phyloP scores from a whole-genome alignment of 805 yeast genomes.

The Candida patagonica region DNA sequence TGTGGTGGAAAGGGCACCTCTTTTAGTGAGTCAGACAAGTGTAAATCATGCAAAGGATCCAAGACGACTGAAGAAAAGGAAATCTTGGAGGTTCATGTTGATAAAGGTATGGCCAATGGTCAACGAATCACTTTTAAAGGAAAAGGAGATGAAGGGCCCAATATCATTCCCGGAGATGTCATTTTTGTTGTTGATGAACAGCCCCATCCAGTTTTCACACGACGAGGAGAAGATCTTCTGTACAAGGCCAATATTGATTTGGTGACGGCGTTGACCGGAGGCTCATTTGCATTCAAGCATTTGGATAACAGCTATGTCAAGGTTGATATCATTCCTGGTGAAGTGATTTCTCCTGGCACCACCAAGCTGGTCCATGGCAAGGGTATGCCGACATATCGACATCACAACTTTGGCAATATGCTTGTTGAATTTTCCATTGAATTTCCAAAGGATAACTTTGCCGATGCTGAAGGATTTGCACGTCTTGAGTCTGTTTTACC shows the following conservation, averaged over 20 bases:
- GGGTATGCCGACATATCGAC: constrained; percentile 95
- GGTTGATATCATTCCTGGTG: constrained; percentile 79
- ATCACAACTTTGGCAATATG: constrained; percentile 82
- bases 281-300: constrained; percentile 79
- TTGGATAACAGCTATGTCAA: constrained; percentile 87
- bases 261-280: constrained; percentile 94
- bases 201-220: constrained; percentile 71
- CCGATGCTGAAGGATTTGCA: constrained; percentile 60
- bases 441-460: constrained; percentile 73
- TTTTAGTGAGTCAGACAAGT: constrained; percentile 76
- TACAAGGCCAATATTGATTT: constrained; percentile 84
- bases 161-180: constrained; percentile 93
- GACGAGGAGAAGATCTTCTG: constrained; percentile 82
- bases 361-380: constrained; percentile 78
- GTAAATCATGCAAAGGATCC: constrained; percentile 81
- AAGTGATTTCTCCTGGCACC: constrained; percentile 77
- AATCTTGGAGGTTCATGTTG: constrained; percentile 87
- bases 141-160: constrained; percentile 97
- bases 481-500: constrained; percentile 73
- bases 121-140: constrained; percentile 86
- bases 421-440: constrained; percentile 77
- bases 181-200: constrained; percentile 85
- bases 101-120: constrained; percentile 95
- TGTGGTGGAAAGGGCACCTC: constrained; percentile 92
- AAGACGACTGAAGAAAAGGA: constrained; percentile 78